Evolutionary conservation across 2,329 filamentous ascomycete genomes (phyloP).

Genomic region (Ascochyta rabiei): DNA sequence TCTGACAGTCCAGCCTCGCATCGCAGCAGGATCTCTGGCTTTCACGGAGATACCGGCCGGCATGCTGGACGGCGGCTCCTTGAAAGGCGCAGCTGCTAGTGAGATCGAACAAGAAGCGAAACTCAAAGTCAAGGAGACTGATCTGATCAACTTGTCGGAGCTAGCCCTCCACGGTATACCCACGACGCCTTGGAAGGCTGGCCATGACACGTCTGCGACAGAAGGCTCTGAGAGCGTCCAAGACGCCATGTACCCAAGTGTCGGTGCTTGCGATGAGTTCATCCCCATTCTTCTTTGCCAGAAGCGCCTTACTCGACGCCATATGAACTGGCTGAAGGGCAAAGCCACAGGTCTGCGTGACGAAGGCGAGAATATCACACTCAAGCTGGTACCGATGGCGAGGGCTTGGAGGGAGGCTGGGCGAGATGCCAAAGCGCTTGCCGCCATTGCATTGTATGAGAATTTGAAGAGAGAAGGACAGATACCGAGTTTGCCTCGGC

Average conservation of each 20-base stretch:
- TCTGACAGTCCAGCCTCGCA: slow-evolving; percentile 62
- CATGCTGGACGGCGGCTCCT: slow-evolving; percentile 64
- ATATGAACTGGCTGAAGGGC: slow-evolving; percentile 59
- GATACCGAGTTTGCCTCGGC: slow-evolving; percentile 38
- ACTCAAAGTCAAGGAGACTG: slow-evolving; percentile 55
- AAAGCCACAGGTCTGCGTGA: slow-evolving; percentile 61
- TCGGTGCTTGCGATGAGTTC: slow-evolving; percentile 65
- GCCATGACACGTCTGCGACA: background rate
- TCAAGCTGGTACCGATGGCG: slow-evolving; percentile 60
- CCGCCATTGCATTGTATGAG: slow-evolving; percentile 62
- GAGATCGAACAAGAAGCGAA: slow-evolving; percentile 65
- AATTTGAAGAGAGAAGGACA: slow-evolving; percentile 57
- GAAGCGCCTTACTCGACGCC: slow-evolving; percentile 55
- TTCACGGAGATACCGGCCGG: slow-evolving; percentile 65
- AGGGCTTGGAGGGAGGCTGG: slow-evolving; percentile 61
- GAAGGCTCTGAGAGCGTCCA: background rate
- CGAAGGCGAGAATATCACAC: slow-evolving; percentile 64
- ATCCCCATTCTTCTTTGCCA: slow-evolving; percentile 63
- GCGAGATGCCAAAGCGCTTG: slow-evolving; percentile 62
- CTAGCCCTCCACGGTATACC: slow-evolving; percentile 48
- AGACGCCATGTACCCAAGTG: slow-evolving; percentile 59
- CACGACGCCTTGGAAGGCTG: background rate
- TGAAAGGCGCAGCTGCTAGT: slow-evolving; percentile 61
- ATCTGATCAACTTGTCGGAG: slow-evolving; percentile 62
- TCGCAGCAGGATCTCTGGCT: slow-evolving; percentile 60